These are phyloP conservation scores for Spatholobus suberectus DNA, from an alignment of 306 rosid species.

Conservation along the genomic window DNA sequence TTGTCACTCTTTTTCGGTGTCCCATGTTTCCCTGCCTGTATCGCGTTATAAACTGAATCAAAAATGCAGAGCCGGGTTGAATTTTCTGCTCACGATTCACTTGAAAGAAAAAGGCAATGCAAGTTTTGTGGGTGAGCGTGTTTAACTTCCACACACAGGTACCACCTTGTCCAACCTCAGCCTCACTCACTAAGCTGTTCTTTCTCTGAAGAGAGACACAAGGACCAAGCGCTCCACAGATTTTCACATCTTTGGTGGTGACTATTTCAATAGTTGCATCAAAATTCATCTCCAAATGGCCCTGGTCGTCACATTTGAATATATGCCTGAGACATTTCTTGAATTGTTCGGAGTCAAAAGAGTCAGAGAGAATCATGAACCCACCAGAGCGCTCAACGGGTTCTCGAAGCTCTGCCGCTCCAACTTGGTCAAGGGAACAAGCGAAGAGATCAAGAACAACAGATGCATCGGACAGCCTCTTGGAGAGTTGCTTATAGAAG, in stretches of 20 bases:
- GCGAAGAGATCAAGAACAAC: slow-evolving; percentile 81
- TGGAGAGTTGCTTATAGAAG: slow-evolving; percentile 64
- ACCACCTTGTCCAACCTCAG: slow-evolving; percentile 79
- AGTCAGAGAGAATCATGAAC: slow-evolving; percentile 75
- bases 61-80: slow-evolving; percentile 84
- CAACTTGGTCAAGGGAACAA: slow-evolving; percentile 91
- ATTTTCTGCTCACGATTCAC: slow-evolving; percentile 63
- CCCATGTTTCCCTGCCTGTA: slow-evolving; percentile 77
- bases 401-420: slow-evolving; percentile 72
- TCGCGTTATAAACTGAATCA: slow-evolving; percentile 76
- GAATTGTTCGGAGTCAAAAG: slow-evolving; percentile 76
- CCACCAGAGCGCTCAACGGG: slow-evolving; percentile 85
- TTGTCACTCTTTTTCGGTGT: slow-evolving; percentile 75
- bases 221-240: slow-evolving; percentile 95
- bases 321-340: slow-evolving; percentile 70
- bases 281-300: slow-evolving; percentile 70
- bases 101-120: slow-evolving; percentile 90
- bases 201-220: slow-evolving; percentile 74
- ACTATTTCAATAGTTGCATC: slow-evolving; percentile 88
- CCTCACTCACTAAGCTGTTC: slow-evolving; percentile 63
- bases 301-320: slow-evolving; percentile 63
- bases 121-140: slow-evolving; percentile 71
- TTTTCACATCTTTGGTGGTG: slow-evolving; percentile 80
- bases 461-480: slow-evolving; percentile 64
- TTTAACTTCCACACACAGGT: slow-evolving; percentile 81